A percentile compares a stretch with the other conserved stretches of the same genome.
These are phyloP conservation scores for Clavispora phyllophila DNA, from an alignment of 805 yeast species.

Conservation along the genomic window DNA sequence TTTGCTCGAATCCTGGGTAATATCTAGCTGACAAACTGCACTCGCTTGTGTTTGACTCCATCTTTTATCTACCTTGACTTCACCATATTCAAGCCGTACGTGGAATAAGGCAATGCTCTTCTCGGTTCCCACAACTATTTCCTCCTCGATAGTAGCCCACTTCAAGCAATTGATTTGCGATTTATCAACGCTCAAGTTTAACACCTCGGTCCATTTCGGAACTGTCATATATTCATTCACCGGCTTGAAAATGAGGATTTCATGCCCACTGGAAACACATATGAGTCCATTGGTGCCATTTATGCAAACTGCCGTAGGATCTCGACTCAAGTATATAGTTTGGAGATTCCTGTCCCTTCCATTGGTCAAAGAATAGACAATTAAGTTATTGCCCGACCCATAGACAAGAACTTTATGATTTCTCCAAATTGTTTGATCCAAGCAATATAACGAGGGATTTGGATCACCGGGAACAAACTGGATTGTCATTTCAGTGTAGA, in stretches of 20 bases:
- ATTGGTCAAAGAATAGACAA: constrained; percentile 32
- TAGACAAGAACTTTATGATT: constrained; percentile 61
- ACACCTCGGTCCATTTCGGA: constrained; percentile 43
- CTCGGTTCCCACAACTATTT: constrained; percentile 57
- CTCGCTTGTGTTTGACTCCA: constrained; percentile 55
- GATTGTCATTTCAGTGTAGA: constrained; percentile 45
- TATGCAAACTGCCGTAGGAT: constrained; percentile 63
- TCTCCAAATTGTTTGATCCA: constrained; percentile 62
- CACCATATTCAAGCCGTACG: constrained; percentile 43
- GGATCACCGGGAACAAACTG: constrained; percentile 86
- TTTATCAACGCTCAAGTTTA: constrained; percentile 16
- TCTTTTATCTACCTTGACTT: constrained; percentile 24
- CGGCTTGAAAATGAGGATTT: constrained; percentile 52
- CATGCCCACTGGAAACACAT: constrained; percentile 47
- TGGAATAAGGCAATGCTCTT: constrained; percentile 50
- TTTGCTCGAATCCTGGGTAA: constrained; percentile 64
- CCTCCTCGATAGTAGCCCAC: constrained; percentile 53
- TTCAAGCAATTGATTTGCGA: constrained; percentile 35
- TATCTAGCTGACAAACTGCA: constrained; percentile 51
- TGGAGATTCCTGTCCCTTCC: constrained; percentile 45
- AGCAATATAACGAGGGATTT: constrained; percentile 49
- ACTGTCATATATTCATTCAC: constrained; percentile 41
- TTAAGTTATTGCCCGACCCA: constrained; percentile 84
- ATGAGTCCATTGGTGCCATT: constrained; percentile 53
- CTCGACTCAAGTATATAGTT: constrained; percentile 66